phyloP scores from a whole-genome alignment of 2,329 filamentous ascomycete species.

The Scortechinia acanthostroma region DNA sequence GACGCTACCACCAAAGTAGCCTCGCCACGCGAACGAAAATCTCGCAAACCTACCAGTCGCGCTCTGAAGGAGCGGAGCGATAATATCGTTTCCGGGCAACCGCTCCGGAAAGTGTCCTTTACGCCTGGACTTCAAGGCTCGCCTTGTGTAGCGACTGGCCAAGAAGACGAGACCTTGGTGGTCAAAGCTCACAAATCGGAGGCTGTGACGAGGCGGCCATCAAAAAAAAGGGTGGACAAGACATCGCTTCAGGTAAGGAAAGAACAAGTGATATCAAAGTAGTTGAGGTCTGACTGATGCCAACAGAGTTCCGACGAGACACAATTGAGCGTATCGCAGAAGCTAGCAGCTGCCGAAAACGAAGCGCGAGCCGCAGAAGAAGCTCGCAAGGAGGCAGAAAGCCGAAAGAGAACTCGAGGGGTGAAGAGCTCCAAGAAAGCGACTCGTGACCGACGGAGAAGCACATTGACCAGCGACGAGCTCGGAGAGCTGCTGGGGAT shows the following conservation, averaged over 20 bases:
- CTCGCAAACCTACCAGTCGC: conserved; percentile 9
- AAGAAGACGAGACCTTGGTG: conserved; percentile 20
- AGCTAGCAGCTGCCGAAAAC: conserved; percentile 28
- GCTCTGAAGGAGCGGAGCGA: conserved; percentile 23
- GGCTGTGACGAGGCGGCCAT: neutral
- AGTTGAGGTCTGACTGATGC: no score
- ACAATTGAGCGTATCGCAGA: conserved; percentile 24
- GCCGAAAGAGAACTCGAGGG: conserved; percentile 20
- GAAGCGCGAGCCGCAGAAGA: conserved; percentile 28
- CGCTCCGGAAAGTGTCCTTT: conserved; percentile 25
- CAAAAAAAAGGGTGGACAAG: neutral
- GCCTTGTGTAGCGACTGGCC: conserved; percentile 10
- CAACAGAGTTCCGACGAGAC: neutral
- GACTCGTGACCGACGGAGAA: conserved; percentile 17
- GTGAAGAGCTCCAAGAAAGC: conserved; percentile 4
- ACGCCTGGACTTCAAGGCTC: conserved; percentile 17
- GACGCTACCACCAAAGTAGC: neutral
- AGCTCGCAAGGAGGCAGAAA: conserved; percentile 18
- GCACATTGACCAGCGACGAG: conserved; percentile 32
- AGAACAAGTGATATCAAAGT: no score
- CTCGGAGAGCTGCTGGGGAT: conserved; percentile 24
- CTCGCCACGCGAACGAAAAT: conserved; percentile 3
- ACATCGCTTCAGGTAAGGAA: neutral
- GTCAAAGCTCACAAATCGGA: conserved; percentile 18
- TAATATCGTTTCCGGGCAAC: conserved; percentile 18